These are phyloP conservation scores for Colletotrichum lini DNA, from an alignment of 2,329 filamentous ascomycete species.

Conservation along the genomic window DNA sequence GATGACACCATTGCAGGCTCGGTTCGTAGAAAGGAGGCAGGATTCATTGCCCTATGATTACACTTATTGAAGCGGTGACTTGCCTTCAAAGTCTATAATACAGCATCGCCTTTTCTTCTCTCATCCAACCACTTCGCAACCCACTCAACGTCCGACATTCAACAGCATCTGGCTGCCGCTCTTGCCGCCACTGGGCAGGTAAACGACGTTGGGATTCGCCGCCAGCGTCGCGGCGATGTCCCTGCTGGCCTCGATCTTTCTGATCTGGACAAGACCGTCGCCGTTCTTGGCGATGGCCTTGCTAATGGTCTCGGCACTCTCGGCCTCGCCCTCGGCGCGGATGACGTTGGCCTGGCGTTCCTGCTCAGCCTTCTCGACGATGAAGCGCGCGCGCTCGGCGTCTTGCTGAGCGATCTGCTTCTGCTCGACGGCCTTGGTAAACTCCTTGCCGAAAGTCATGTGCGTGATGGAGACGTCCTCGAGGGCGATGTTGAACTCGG, in stretches of 20 bases:
- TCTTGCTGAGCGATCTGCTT: conserved; percentile 99
- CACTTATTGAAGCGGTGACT: conserved; percentile 47
- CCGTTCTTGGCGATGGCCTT: conserved; percentile 94
- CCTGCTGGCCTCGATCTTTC: conserved; percentile 95
- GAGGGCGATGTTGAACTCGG: conserved; percentile 98
- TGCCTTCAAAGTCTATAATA: conserved; percentile 43
- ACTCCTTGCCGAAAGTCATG: conserved; percentile 99
- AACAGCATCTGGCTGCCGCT: conserved; percentile 69
- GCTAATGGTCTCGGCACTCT: conserved; percentile 95
- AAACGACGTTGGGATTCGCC: conserved; percentile 94
- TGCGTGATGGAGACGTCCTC: conserved; percentile 99
- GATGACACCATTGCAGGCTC: neutral
- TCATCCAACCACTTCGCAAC: conserved; percentile 11
- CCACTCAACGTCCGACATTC: conserved; percentile 60
- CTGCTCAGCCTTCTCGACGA: conserved; percentile 98
- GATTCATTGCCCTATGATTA: conserved; percentile 43
- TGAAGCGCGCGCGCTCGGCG: conserved; percentile 96
- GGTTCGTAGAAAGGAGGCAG: conserved; percentile 28
- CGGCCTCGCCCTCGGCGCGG: conserved; percentile 96
- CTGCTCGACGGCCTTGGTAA: conserved; percentile 98
- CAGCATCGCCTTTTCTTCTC: conserved; percentile 34
- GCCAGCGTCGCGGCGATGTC: conserved; percentile 95
- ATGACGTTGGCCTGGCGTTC: conserved; percentile 99
- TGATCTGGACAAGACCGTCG: conserved; percentile 94
- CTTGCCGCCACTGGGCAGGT: conserved; percentile 83